Base-by-base conservation (phyloP, 164 flowering plant species). In the Macadamia tetraphylla region DNA sequence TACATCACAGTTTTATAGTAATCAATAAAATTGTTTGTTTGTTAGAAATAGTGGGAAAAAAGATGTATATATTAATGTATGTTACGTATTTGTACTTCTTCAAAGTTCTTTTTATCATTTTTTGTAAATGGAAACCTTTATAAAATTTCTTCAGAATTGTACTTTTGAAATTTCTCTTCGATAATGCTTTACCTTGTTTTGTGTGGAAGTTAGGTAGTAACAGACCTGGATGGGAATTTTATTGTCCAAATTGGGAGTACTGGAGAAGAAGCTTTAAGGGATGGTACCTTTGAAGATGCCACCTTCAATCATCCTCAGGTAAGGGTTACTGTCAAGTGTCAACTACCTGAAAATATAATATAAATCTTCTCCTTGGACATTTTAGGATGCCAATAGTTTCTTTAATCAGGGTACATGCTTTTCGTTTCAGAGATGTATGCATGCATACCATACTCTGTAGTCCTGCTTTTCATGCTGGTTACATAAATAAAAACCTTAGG, bases 291-390 rank as follows among this genome's bases (percentile, higher is more conserved):
- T 81, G 96, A 87, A 76, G 84, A 82, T 78, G 97, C 95, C 71
- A 78, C 85, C 40, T 94, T 94, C 77, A 90, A 85, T 73, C 91
- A 84, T 51, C 98, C 98, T 77, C 98, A 94, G 83, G 98, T 88
- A 73, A 74, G 72, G 8, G 49, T 43, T 59, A 12, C 35, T 55
- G 12, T 68, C 46, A 67, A 17, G 29, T 18, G 12, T 67, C 57
- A 42, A 30, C 9, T 11, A 8, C 51, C 13, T 46, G 51, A 11
- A 63, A 10, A 1, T 17, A 7, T 60, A 13, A 3, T 2, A 3
- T 15, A 40, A 31, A 17, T 68, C 14, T 35, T 69, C 55, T n/a
- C 31, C 23, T 55, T 64, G 56, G 23, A 31, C 14, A 3, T 63
- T 58, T 9, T 59, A 44, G 58, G 29, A 9, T 42, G 14, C 23